A percentile compares a stretch with the other conserved stretches of the same genome.
phyloP scores from a whole-genome alignment of 164 flowering plant species.

The Aristolochia fimbriata region DNA sequence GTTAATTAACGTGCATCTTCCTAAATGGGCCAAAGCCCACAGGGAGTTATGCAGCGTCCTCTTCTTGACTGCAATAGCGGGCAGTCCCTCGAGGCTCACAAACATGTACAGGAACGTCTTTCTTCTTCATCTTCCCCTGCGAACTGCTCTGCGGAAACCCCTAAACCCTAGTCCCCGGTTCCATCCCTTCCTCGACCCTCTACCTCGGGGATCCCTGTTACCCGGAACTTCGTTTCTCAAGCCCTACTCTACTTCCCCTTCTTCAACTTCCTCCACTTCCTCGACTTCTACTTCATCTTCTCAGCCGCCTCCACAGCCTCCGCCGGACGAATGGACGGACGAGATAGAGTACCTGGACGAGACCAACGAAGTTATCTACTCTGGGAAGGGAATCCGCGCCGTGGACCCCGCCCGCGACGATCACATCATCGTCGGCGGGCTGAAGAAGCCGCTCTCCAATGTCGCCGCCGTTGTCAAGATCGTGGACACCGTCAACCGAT shows the following conservation, averaged over 20 bases:
- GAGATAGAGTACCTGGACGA: slow-evolving; percentile 86
- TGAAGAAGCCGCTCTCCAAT: slow-evolving; percentile 66
- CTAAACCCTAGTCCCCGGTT: not conserved
- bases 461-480: slow-evolving; percentile 69
- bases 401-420: slow-evolving; percentile 84
- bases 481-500: slow-evolving; percentile 76
- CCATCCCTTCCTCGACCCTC: not conserved
- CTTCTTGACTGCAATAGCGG: too few species aligned
- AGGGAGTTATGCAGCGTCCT: too few species aligned
- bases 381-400: slow-evolving; percentile 68
- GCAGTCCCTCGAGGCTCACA: too few species aligned
- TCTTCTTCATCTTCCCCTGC: too few species aligned
- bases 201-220: not conserved
- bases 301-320: slow-evolving; percentile 3
- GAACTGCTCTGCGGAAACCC: too few species aligned
- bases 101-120: too few species aligned
- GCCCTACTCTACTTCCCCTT: not conserved
- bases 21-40: too few species aligned
- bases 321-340: slow-evolving; percentile 54
- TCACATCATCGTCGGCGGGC: slow-evolving; percentile 80
- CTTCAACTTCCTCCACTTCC: not conserved
- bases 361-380: slow-evolving; percentile 53
- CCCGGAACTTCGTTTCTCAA: not conserved
- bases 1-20: too few species aligned
- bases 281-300: slow-evolving; percentile 11